A percentile compares a stretch with the other conserved stretches of the same genome.
Conservation (phyloP, 306 rosid genomes). For the Cucurbita maxima region DNA sequence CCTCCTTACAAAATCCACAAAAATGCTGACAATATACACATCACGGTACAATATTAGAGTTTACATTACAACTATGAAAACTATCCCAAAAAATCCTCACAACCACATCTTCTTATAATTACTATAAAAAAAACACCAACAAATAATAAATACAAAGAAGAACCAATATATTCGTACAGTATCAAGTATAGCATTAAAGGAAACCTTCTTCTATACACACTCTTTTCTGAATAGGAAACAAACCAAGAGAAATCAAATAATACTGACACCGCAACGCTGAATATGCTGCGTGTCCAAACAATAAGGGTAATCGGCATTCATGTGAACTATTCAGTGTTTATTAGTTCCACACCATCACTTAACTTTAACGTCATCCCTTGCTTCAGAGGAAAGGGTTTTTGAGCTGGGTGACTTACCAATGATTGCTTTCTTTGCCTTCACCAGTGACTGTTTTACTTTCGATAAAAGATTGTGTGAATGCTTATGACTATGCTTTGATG, state of each 20-base stretch:
- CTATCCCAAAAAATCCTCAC: neutral
- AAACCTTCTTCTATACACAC: slow-evolving; percentile 2
- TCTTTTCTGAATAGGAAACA: neutral
- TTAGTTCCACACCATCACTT: neutral
- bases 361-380: slow-evolving; percentile 26
- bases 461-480: slow-evolving; percentile 60
- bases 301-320: neutral
- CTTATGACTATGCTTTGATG: slow-evolving; percentile 44
- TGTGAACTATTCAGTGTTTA: neutral
- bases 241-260: neutral
- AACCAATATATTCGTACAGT: neutral
- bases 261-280: neutral
- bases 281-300: neutral
- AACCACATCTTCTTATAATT: neutral
- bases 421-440: slow-evolving; percentile 76
- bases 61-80: neutral
- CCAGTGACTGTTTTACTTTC: slow-evolving; percentile 71
- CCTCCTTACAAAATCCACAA: neutral
- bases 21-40: neutral
- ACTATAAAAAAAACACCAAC: slow-evolving; percentile 1
- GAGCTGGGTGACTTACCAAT: slow-evolving; percentile 70
- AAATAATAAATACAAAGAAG: slow-evolving; percentile 5
- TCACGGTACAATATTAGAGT: neutral
- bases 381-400: slow-evolving; percentile 36
- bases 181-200: neutral